Percentiles rank a stretch among this genome's conserved stretches.
Evolutionary conservation across 805 yeast species (phyloP).

Genomic region (Starmera quercuum): DNA sequence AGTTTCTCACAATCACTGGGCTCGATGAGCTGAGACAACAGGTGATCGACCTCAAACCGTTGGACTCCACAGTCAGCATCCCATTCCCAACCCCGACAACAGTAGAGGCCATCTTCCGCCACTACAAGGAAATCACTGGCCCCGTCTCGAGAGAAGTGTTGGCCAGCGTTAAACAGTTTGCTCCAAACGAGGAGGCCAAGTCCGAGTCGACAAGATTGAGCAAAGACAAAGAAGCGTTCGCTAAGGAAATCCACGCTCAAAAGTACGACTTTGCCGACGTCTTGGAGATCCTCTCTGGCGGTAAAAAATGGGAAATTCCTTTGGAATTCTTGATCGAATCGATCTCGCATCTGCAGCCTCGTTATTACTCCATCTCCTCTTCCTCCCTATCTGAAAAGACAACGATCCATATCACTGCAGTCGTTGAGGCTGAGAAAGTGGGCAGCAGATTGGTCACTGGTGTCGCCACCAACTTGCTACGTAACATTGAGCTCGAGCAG

Average conservation of each 20-base stretch:
- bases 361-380: slow-evolving; percentile 94
- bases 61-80: slow-evolving; percentile 59
- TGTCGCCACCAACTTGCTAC: slow-evolving; percentile 84
- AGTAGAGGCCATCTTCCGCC: slow-evolving; percentile 77
- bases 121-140: slow-evolving; percentile 87
- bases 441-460: slow-evolving; percentile 40
- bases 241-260: slow-evolving; percentile 50
- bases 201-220: slow-evolving; percentile 41
- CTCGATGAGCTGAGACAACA: slow-evolving; percentile 42
- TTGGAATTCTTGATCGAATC: slow-evolving; percentile 80
- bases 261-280: slow-evolving; percentile 73
- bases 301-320: slow-evolving; percentile 75
- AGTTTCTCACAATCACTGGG: slow-evolving; percentile 57
- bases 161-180: slow-evolving; percentile 66
- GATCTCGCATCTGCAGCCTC: slow-evolving; percentile 77
- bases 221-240: slow-evolving; percentile 62
- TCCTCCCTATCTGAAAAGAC: slow-evolving; percentile 73
- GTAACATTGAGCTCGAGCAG: slow-evolving; percentile 57
- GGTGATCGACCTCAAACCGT: slow-evolving; percentile 56
- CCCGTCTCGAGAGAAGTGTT: slow-evolving; percentile 87
- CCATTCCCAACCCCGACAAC: slow-evolving; percentile 81
- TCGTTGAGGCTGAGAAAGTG: slow-evolving; percentile 53
- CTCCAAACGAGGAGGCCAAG: slow-evolving; percentile 54
- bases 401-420: slow-evolving; percentile 79
- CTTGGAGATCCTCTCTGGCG: slow-evolving; percentile 51